phyloP scores from a whole-genome alignment of 1,284 basidiomycete genomes.

The Ceratobasidium theobromae region DNA sequence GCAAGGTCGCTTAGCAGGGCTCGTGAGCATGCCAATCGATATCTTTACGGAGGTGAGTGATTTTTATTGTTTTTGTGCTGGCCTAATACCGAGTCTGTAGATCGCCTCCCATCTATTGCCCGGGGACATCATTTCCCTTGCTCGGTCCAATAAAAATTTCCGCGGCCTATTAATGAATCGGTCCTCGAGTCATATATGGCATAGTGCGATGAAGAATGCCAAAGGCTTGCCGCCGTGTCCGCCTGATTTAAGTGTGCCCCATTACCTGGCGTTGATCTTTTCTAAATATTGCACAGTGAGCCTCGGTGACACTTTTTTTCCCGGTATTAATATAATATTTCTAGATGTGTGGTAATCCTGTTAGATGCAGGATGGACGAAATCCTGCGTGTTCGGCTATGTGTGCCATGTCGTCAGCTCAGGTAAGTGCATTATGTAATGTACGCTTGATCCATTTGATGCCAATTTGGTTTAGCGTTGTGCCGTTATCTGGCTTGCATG shows the following conservation, averaged over 20 bases:
- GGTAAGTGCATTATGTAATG: background rate
- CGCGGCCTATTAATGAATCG: slow-evolving; percentile 36
- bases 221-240: slow-evolving; percentile 37
- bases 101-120: slow-evolving; percentile 38
- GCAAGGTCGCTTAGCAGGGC: slow-evolving; percentile 35
- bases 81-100: too few species aligned
- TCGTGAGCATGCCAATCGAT: slow-evolving; percentile 42
- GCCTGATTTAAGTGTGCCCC: slow-evolving; percentile 36
- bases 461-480: background rate
- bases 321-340: background rate
- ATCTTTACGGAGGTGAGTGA: slow-evolving; percentile 41
- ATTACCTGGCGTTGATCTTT: slow-evolving; percentile 39
- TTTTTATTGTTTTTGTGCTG: background rate
- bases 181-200: slow-evolving; percentile 36
- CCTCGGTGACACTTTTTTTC: background rate
- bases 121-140: slow-evolving; percentile 40
- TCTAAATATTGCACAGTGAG: slow-evolving; percentile 16
- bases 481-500: background rate
- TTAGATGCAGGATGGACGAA: background rate
- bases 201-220: slow-evolving; percentile 25
- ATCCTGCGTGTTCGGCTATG: slow-evolving; percentile 13
- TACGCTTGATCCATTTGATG: background rate
- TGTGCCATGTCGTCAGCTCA: background rate
- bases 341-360: background rate
- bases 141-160: slow-evolving; percentile 39